Conservation (phyloP, 192 early-diverging fungal genomes). For the Haplosporangium gracile region DNA sequence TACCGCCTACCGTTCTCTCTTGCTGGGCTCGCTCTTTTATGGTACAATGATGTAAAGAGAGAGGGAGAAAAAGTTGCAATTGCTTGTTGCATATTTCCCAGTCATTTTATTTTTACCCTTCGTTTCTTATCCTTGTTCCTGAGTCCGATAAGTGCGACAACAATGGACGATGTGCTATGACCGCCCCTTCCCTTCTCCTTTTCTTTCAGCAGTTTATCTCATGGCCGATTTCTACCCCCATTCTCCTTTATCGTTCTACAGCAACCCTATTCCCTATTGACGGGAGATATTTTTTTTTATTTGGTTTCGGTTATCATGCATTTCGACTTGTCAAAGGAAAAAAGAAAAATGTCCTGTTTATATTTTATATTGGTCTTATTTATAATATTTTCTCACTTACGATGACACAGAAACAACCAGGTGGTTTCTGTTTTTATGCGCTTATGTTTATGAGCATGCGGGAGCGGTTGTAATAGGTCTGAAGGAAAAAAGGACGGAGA, state of each 20-base stretch:
- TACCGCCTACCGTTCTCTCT: not conserved
- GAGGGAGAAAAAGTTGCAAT: not conserved
- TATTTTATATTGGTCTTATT: not conserved
- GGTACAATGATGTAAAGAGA: not conserved
- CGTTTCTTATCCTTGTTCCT: slow-evolving; percentile 7
- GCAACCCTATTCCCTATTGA: not conserved
- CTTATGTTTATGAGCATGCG: not conserved
- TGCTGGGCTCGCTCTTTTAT: not conserved
- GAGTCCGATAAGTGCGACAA: slow-evolving; percentile 1
- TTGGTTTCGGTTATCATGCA: not conserved
- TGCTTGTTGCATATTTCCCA: slow-evolving; percentile 1
- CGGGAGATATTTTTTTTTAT: slow-evolving; percentile 3
- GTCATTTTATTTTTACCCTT: slow-evolving; percentile 6
- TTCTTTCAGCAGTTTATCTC: not conserved
- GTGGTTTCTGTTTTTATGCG: slow-evolving; percentile 13
- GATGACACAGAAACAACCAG: not conserved
- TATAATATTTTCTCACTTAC: not conserved
- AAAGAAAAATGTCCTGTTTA: not conserved
- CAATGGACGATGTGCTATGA: slow-evolving; percentile 5
- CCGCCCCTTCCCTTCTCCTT: not conserved
- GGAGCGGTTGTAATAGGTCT: not conserved
- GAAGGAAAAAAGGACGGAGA: slow-evolving; percentile 4
- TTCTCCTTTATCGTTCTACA: not conserved
- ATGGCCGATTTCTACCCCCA: not conserved
- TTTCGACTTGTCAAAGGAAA: not conserved